Evolutionary conservation across 2,329 filamentous ascomycete species (phyloP), one percentile per base, ranked within the genome.

Genomic region (Scleromitrula shiraiana): DNA sequence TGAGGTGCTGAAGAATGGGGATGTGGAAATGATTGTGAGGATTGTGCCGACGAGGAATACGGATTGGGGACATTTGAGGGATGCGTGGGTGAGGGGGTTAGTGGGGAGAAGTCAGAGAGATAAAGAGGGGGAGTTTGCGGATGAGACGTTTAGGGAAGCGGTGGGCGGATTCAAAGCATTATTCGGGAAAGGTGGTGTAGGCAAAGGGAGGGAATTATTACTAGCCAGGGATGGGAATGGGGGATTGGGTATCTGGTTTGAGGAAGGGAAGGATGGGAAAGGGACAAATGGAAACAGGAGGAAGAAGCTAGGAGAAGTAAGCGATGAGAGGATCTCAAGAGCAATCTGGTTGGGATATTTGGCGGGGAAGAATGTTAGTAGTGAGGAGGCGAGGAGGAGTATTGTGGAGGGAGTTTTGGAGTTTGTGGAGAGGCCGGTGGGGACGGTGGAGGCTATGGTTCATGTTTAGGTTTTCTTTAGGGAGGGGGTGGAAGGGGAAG

Each of bases 21-120:
- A 80, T 0, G 78, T 91, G n/a, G 75, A 88, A 46, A 91, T 82
- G 22, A 78, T 83, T 0, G 82, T 95, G 68, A 78, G 91, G 38
- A 84, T 98, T 54, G 82, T 91, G 2, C 93, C 93, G 0, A 89
- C 88, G n/a, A 77, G 88, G 30, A 89, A 94, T 66, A 98, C 93
- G 15, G 90, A 97, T 67, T 97, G 96, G 67, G 80, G 83, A 56
- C 93, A 98, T 65, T 68, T 98, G 53, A 80, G 91, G 33, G 93
- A 98, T 63, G 93, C 87, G 1, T 94, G 90, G 71, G 87, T 96
- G 50, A 79, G 89, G 5, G 85, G 87, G 19, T 84, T 98, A 54
- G 85, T 86, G 46, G 83, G 78, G 7, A 80, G 85, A 27, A 83
- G 84, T 2, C 74, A 82, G 53, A 72, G 74, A 19, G 29, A 53